Evolutionary conservation across 2,329 filamentous ascomycete species (phyloP), one percentile per base, ranked within the genome.

Genomic region (Conoideocrella luteorostrata): DNA sequence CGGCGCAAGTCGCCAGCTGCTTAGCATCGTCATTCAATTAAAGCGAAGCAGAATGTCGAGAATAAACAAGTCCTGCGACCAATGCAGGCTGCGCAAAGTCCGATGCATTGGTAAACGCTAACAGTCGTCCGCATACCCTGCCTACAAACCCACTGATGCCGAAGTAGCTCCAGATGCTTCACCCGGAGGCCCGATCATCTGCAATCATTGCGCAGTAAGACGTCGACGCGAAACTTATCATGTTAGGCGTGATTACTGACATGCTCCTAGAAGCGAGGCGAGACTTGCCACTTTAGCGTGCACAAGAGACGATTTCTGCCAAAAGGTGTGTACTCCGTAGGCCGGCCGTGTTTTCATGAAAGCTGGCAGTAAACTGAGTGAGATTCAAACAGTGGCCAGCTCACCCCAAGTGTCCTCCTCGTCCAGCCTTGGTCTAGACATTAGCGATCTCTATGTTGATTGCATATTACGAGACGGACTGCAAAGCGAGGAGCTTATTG

Each of bases 61-160:
- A 38, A 38, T 44, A 20, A 44, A 44, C 42, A 44, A 44, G n/a
- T 44, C 52, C n/a, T 54, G 52, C 39, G 52, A 53, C 10, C 45
- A 52, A 20, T 54, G 52, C 47, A 47, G 52, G 29, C 39, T 48
- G 18, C 51, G 52, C 20, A 54, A 54, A 37, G 47, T 53, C 26
- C 51, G 52, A 15, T 54, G 52, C 34, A 48, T 52, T 28, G 45
- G 50, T 54, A 44, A 38, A 42, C 3, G 5, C 15, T 32, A 10
- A 11, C 40, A n/a, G 30, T 11, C 30, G 15, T 10, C n/a, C 17
- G 28, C 12, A 23, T 7, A 13, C 4, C 15, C 17, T 28, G 32
- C 32, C 17, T 42, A 17, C 40, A 11, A 13, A 18, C 21, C 23
- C 17, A 12, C 41, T 43, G 24, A 43, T 36, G 12, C 24, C 22